Evolutionary conservation across 1,139 yeast genomes (phyloP), one percentile per base, ranked within the genome.

Genomic region (Suhomyces ambrosiae): DNA sequence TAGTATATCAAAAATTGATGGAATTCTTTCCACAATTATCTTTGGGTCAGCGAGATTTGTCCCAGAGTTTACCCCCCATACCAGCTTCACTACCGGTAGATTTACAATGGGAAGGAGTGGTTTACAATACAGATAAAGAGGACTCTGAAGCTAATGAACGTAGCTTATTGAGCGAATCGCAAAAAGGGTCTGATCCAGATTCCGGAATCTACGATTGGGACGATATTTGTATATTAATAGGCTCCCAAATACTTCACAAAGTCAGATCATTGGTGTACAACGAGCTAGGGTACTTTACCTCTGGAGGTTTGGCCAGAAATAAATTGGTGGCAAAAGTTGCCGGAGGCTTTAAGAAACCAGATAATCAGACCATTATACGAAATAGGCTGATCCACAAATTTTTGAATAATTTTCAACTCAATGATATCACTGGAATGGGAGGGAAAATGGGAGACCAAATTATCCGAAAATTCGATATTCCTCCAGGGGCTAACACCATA

Each of bases 341-440:
- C 0, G 89, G 95, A 9, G 95, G 92, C 3, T 82, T 69, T 50
- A 73, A 75, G 37, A 92, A 92, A 52, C 98, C 98, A 0, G 82
- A 88, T 56, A 79, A 82, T 33, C 98, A 92, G 56, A 88, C 97
- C 0, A 71, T 86, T 3, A 69, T 92, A 0, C 60, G 83, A 27
- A 75, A 76, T 34, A 52, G 56, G 5, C 64, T 76, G 17, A 65
- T 82, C 1, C 49, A 64, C 3, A 51, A 54, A 1, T 92, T 90
- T 53, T 58, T 90, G 10, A 66, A 66, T 26, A 68, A 73, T 32
- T 83, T 85, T 54, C 79, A 80, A 41, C 57, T 92, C 14, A 76
- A 77, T 1, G 96, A 90, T 50, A 76, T 90, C 41, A 84, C 95
- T 71, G 90, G 96, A 0, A 68, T 90, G 71, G 98, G 98, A 4